Base-by-base conservation (phyloP, 2,329 filamentous ascomycete species). In the Pseudogymnoascus sp. region DNA sequence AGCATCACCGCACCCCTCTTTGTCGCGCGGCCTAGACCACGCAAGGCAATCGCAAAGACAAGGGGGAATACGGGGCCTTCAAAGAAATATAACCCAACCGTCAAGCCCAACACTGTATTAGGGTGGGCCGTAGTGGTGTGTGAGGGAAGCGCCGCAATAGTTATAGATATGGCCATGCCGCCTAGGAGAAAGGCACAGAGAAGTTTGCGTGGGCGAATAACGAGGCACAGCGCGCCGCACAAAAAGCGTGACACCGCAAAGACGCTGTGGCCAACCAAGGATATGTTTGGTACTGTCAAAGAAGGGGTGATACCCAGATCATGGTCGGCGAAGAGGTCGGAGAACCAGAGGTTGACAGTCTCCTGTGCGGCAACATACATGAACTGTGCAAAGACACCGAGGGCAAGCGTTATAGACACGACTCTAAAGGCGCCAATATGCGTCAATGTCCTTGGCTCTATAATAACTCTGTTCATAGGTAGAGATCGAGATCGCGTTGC, bases 31-130 rank as follows among this genome's bases (percentile, higher is more conserved):
- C 90, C 90, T 59, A 93, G 84, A 1, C 90, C 90, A 5, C 89
- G 84, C 65, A 94, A 87, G 5, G 88, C 89, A 8, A 93, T 80
- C 4, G 88, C 85, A 66, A 92, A 90, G 65, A 92, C 86, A 3
- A 91, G 87, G 0, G 91, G 91, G 80, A 90, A 95, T 68, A 89
- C 84, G 63, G 90, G 89, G 0, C 86, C 88, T 71, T 92, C 89
- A 69, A 88, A 89, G 73, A 93, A 89, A 65, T 90, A 85, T 66
- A 89, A 88, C 36, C 91, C 69, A 55, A 86, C 79, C 3, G 89
- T 75, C 68, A 90, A 86, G n/a, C 84, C 77, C 33, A 77, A 73
- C 17, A 84, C 70, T 0, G 15, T 42, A 42, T 42, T 42, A 12
- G 39, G 39, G 21, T 80, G 80, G 0, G 75, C 74, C 63, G 80